A percentile compares a stretch with the other conserved stretches of the same genome.
Evolutionary conservation across 129 eudicot genomes (phyloP).

Genomic region (Saussurea involucrata): DNA sequence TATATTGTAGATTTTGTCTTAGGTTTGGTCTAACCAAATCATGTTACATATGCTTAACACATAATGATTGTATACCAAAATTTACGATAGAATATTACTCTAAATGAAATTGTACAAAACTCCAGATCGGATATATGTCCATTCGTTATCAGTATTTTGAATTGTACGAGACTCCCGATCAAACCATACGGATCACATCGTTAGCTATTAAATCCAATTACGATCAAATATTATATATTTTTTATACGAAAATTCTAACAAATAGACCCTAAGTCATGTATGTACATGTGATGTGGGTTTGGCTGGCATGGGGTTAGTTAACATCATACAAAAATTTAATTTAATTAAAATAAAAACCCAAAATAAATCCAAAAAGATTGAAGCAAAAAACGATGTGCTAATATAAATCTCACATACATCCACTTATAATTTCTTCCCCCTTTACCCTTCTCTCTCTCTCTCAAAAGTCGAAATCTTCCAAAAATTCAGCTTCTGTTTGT

Average conservation of each 20-base stretch:
- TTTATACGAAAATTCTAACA: not conserved
- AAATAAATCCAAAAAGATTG: conserved; percentile 15
- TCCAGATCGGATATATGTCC: not conserved
- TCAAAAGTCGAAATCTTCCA: conserved; percentile 27
- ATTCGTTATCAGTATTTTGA: not conserved
- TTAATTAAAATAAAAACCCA: not conserved
- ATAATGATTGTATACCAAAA: not conserved
- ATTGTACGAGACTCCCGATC: not conserved
- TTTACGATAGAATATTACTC: not conserved
- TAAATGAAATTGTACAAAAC: not conserved
- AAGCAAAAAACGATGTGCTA: conserved; percentile 48
- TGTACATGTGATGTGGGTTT: conserved; percentile 32
- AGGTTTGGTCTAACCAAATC: not conserved
- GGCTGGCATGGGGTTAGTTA: conserved; percentile 68
- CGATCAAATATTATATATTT: not conserved
- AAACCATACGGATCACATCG: not conserved
- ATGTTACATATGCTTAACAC: not conserved
- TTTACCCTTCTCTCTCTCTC: conserved; percentile 8
- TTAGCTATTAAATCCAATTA: not conserved
- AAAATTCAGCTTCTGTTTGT: conserved; percentile 15
- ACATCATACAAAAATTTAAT: conserved; percentile 31
- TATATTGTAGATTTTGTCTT: not conserved
- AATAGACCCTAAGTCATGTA: too few species aligned
- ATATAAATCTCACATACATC: conserved; percentile 35
- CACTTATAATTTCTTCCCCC: conserved; percentile 25